Percentiles rank a stretch among this genome's conserved stretches.
Conservation (phyloP, 2,329 filamentous ascomycete species). For the Monilinia vaccinii-corymbosi region DNA sequence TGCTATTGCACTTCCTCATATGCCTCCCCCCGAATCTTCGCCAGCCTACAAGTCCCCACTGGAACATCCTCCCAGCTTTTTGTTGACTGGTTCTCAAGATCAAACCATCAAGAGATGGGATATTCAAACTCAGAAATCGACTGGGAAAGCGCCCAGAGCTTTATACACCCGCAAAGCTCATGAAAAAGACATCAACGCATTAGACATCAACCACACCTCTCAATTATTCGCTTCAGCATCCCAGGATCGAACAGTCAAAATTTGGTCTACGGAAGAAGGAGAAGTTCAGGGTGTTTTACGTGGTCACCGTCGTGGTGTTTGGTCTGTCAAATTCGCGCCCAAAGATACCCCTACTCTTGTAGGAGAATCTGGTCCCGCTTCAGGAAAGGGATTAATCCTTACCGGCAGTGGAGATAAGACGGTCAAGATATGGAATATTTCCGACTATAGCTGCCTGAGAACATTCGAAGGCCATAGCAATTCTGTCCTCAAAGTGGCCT, state of each 20-base stretch:
- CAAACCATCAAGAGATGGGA: constrained; percentile 95
- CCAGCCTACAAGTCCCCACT: constrained; percentile 65
- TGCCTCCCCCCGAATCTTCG: constrained; percentile 56
- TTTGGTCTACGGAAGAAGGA: constrained; percentile 85
- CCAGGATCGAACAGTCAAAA: constrained; percentile 93
- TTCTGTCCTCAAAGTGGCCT: constrained; percentile 86
- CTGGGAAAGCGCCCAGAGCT: constrained; percentile 52
- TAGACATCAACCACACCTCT: constrained; percentile 66
- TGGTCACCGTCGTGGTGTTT: constrained; percentile 90
- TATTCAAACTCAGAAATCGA: constrained; percentile 40
- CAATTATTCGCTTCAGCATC: constrained; percentile 92
- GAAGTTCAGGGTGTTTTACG: constrained; percentile 85
- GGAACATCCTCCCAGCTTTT: constrained; percentile 69
- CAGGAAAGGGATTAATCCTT: constrained; percentile 71
- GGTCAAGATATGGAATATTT: constrained; percentile 86
- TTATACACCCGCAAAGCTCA: constrained; percentile 89
- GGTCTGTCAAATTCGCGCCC: constrained; percentile 88
- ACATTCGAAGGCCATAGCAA: constrained; percentile 97
- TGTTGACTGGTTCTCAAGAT: constrained; percentile 91
- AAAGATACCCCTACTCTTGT: constrained; percentile 64
- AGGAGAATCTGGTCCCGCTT: constrained; percentile 61
- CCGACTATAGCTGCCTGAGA: constrained; percentile 83
- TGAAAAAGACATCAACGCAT: constrained; percentile 96
- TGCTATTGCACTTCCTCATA: constrained; percentile 74
- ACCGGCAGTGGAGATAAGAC: constrained; percentile 96